Base-by-base conservation (phyloP, 768 basidiomycete species). In the Russula sp. region DNA sequence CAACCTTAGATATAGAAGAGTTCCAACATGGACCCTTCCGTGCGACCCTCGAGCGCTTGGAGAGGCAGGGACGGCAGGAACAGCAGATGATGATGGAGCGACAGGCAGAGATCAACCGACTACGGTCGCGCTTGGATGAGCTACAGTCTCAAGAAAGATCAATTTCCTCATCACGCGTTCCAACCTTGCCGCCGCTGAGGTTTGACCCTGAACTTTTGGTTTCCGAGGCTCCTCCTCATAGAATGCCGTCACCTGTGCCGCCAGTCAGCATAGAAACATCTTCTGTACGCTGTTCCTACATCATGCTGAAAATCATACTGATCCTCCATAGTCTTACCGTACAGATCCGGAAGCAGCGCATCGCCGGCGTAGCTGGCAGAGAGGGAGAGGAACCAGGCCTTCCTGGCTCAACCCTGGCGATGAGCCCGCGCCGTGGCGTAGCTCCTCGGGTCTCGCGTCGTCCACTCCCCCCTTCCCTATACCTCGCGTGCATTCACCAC, bases 11-110 rank as follows among this genome's bases (percentile, higher is more conserved):
- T 49, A 53, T 72, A 22, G 65, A 69, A 22, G 66, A 64, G 16
- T 73, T 66, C 48, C 69, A 66, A 36, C 68, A 68, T 1, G 72
- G 72, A 7, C 72, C 71, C 3, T 73, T 72, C 65, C 69, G 72
- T 16, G 71, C 70, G 7, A 63, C 65, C 29, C 43, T 68, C 34
- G 61, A 68, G 36, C 47, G 61, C 39, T 34, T 56, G 43, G 51
- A 51, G 35, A 39, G 52, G 47, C 61, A 43, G 32, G 65, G 58
- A 52, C 18, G 43, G 38, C 60, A 58, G 39, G 61, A 63, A 7
- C 62, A 59, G 16, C 62, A 59, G 47, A 48, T 48, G 16, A 55
- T 60, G 46, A 51, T 56, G 43, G 68, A 60, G 52, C 59, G 68
- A 45, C 59, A 57, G 42, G 62, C 64, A 36, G 61, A 67, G 45